Evolutionary conservation across 768 basidiomycete species (phyloP), one percentile per base, ranked within the genome.

Genomic region (Suillus spraguei): DNA sequence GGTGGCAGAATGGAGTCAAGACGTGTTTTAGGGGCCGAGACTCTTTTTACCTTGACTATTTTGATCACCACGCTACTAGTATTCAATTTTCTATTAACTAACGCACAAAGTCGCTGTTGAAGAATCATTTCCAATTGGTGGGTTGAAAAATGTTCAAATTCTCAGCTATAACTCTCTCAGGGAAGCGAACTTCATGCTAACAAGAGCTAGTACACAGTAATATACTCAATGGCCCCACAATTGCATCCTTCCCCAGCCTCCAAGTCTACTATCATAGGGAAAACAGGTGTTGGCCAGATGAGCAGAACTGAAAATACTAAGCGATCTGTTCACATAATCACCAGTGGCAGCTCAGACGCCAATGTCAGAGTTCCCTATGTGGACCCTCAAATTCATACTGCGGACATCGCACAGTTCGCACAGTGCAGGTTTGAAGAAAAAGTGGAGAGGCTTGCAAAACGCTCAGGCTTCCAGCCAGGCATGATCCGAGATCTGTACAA

Each of bases 171-270:
- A n/a, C 28, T 49, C 14, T 16, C 28, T 49, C 47, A 49, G 24
- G 47, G 46, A 47, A 47, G 1, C 13, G n/a, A n/a, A n/a, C n/a
- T n/a, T n/a, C n/a, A n/a, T n/a, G n/a, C n/a, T 44, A 14, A 16
- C 22, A 32, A 8, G 28, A 20, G 56, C 67, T 64, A 38, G 75
- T 70, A 64, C 53, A 49, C 47, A 20, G 42, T 46, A 67, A 77
- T 67, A 72, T 66, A 76, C 63, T 63, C 20, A n/a, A 79, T 82
- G 82, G 62, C 70, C 83, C 80, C 85, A 63, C 52, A 41, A 33
- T 70, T 83, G 47, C 47, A 49, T 24, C 14, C 24, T 4, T 3
- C 14, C 14, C n/a, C n/a, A n/a, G n/a, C n/a, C n/a, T n/a, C n/a
- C n/a, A 28, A 24, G 47, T 28, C 22, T 49, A 6, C 47, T 24